Evolutionary conservation across 78 protist genomes (phyloP), one percentile per base, ranked within the genome.

Genomic region (Chrysochromulina parva): DNA sequence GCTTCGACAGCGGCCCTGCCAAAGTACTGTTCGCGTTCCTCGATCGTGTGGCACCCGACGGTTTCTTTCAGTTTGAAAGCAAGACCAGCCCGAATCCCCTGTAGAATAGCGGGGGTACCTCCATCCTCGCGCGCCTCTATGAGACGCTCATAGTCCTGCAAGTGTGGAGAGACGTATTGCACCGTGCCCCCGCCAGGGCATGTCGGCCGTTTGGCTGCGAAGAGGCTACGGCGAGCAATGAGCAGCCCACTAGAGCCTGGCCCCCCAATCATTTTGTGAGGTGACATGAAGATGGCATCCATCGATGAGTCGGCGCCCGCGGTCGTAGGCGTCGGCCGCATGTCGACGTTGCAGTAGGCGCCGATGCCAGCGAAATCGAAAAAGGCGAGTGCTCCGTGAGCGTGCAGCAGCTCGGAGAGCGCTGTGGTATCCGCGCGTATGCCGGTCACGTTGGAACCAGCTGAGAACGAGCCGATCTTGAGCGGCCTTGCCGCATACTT

Each of bases 241-340:
- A 97, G 92, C 1, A 97, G 48, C 24, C 98, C 97, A 0, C 97
- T 94, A 24, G 96, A 92, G 22, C 93, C 91, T 14, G 96, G 96
- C 14, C 98, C 98, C 38, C 98, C 98, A 9, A 93, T 24, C 57
- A 96, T 81, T 90, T 96, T 96, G 91, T 96, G 98, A 0, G 97
- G 88, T n/a, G 96, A 90, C 48, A 96, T 28, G 28, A 96, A 87
- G 47, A 95, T 17, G 3, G 96, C 97, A 73, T 96, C 98, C 38
- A 57, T 55, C 48, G 60, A 66, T 26, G 92, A 19, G 19, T 73
- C 1, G 11, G n/a, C 38, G 38, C 38, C 38, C 38, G 52, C 55
- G 28, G 14, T 53, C 17, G 2, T 16, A 0, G 26, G 48, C 3
- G 55, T 2, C 93, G 94, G 54, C 92, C 82, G 38, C 95, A 97